A percentile compares a stretch with the other conserved stretches of the same genome.
Evolutionary conservation across 768 basidiomycete species (phyloP).

Genomic region (Xerocomellus dryophilus): DNA sequence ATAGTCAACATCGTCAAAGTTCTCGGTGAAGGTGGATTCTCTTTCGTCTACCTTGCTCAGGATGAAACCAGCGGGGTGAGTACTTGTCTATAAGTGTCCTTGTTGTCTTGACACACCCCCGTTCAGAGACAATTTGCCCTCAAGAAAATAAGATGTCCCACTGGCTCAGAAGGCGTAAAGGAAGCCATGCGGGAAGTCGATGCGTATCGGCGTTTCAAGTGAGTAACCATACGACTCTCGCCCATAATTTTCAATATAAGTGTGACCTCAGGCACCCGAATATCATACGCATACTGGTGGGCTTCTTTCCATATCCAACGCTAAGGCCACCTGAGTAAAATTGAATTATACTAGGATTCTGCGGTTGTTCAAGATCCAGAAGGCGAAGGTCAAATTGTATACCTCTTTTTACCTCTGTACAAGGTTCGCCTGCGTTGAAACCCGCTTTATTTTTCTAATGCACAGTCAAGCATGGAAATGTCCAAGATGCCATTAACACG

Average conservation of each 20-base stretch:
- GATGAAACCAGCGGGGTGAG: constrained; percentile 82
- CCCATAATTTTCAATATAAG: background rate
- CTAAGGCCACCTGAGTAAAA: background rate
- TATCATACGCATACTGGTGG: constrained; percentile 89
- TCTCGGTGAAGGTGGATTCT: constrained; percentile 95
- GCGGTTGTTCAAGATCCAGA: constrained; percentile 92
- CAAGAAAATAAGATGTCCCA: constrained; percentile 95
- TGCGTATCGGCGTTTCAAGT: constrained; percentile 94
- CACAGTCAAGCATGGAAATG: constrained; percentile 71
- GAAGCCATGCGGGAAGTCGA: constrained; percentile 89
- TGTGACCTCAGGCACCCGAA: constrained; percentile 72
- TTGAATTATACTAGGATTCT: constrained; percentile 60
- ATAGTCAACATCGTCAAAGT: constrained; percentile 87
- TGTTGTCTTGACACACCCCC: background rate
- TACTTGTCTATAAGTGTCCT: constrained; percentile 4
- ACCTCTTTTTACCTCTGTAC: constrained; percentile 93
- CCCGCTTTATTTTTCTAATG: background rate
- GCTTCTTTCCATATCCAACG: constrained; percentile 12
- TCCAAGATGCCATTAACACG: constrained; percentile 91
- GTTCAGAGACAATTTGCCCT: constrained; percentile 84
- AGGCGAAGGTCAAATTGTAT: constrained; percentile 92
- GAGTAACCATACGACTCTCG: constrained; percentile 29
- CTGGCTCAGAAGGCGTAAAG: constrained; percentile 82
- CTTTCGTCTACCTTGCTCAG: constrained; percentile 85
- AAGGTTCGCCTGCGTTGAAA: constrained; percentile 48